These are phyloP conservation scores for Chiua virens DNA, from an alignment of 768 basidiomycete species.

Conservation along the genomic window DNA sequence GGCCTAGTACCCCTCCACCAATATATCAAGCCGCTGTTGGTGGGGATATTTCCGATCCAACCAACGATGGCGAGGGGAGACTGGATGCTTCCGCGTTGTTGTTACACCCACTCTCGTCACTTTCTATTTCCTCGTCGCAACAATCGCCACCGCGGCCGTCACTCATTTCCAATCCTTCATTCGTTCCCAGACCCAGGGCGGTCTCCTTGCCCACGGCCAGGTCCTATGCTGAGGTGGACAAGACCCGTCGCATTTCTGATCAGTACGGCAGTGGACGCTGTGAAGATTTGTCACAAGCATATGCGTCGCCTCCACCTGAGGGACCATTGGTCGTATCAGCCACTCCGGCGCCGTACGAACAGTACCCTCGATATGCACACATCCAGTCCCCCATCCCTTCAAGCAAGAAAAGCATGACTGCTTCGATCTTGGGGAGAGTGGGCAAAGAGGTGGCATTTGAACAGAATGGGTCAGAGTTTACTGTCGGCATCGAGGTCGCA, in stretches of 20 bases:
- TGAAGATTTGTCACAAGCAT: slow-evolving; percentile 31
- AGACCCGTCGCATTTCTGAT: slow-evolving; percentile 18
- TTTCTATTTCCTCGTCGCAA: slow-evolving; percentile 12
- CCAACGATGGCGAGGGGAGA: slow-evolving; percentile 1
- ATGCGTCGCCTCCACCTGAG: slow-evolving; percentile 29
- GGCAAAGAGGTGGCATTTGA: slow-evolving; percentile 27
- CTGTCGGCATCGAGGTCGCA: slow-evolving; percentile 31
- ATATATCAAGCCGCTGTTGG: slow-evolving; percentile 18
- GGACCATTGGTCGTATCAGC: slow-evolving; percentile 25
- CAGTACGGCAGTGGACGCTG: slow-evolving; percentile 17
- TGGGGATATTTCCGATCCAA: not conserved
- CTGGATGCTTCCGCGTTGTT: slow-evolving; percentile 27
- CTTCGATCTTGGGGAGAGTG: slow-evolving; percentile 8
- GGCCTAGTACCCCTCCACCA: slow-evolving; percentile 26
- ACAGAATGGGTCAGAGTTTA: slow-evolving; percentile 26
- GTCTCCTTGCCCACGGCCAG: slow-evolving; percentile 21
- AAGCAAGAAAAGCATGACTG: slow-evolving; percentile 12
- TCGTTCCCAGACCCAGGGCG: slow-evolving; percentile 25
- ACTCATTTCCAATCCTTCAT: slow-evolving; percentile 6
- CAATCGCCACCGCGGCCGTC: slow-evolving; percentile 10
- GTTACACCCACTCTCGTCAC: slow-evolving; percentile 27
- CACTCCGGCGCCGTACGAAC: slow-evolving; percentile 17
- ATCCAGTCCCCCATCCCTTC: slow-evolving; percentile 17
- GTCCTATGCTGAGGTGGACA: slow-evolving; percentile 1
- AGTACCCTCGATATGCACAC: slow-evolving; percentile 31